A percentile compares a stretch with the other conserved stretches of the same genome.
These are phyloP conservation scores for Closterium sp. DNA, from an alignment of 139 green algal species.

Conservation along the genomic window DNA sequence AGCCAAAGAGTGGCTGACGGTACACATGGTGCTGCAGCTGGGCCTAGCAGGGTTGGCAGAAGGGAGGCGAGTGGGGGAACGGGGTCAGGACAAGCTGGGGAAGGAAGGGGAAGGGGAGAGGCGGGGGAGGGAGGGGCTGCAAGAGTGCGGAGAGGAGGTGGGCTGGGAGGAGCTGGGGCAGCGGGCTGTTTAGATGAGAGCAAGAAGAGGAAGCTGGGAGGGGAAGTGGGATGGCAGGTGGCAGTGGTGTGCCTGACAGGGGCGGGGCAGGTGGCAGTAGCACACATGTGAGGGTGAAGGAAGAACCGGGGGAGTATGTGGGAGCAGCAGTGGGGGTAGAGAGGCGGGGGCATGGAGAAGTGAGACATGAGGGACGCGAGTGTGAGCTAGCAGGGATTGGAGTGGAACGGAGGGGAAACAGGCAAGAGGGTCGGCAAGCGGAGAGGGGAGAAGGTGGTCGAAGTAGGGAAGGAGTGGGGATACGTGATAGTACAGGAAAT, in stretches of 20 bases:
- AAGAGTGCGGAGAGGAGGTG: background rate
- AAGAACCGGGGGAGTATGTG: background rate
- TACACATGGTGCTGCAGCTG: background rate
- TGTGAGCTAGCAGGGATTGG: background rate
- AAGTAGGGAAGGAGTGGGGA: no score
- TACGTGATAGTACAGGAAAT: no score
- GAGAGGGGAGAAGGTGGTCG: no score
- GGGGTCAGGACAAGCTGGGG: background rate
- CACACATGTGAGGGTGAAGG: background rate
- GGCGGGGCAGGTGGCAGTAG: background rate
- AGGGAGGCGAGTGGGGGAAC: background rate
- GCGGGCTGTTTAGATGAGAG: background rate
- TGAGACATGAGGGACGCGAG: no score
- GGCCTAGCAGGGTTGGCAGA: background rate
- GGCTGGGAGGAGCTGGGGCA: background rate
- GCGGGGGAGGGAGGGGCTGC: background rate
- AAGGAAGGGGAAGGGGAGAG: background rate
- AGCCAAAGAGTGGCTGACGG: no score
- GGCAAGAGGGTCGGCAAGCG: no score
- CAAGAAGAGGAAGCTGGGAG: background rate
- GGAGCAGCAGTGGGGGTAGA: no score
- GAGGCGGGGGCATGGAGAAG: no score
- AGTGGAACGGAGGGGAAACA: background rate
- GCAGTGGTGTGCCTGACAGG: background rate
- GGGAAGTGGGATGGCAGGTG: background rate